phyloP scores from a whole-genome alignment of 73 alveolate genomes.

The Uronychia setigera region DNA sequence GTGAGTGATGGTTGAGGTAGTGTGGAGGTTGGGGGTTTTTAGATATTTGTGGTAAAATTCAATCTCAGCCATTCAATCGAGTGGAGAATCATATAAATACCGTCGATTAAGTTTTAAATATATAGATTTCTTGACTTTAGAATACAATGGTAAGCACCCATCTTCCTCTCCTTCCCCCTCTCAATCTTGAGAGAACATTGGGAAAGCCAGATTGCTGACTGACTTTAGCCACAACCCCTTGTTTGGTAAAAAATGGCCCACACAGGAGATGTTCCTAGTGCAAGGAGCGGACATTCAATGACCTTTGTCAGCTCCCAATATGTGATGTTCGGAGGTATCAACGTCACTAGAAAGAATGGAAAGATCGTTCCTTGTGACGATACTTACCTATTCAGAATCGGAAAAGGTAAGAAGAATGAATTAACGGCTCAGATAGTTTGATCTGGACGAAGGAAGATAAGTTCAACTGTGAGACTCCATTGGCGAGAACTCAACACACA shows the following conservation, averaged over 20 bases:
- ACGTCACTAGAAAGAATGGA: conserved; percentile 65
- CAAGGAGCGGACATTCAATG: conserved; percentile 90
- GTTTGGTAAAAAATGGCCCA: conserved; percentile 80
- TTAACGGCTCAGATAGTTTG: conserved; percentile 26
- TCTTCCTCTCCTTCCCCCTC: not conserved
- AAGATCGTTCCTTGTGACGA: conserved; percentile 72
- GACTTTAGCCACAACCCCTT: conserved; percentile 83
- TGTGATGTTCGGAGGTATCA: conserved; percentile 91
- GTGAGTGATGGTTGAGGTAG: too few relatives aligned
- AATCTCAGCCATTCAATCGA: not conserved
- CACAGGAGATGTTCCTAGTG: conserved; percentile 83
- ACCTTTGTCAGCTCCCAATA: conserved; percentile 67
- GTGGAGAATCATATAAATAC: not conserved
- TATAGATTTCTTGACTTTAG: not conserved
- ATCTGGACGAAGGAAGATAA: conserved; percentile 78
- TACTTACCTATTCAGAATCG: conserved; percentile 52
- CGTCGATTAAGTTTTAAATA: not conserved
- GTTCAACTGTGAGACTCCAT: conserved; percentile 69
- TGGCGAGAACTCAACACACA: conserved; percentile 84
- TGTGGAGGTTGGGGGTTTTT: too few relatives aligned
- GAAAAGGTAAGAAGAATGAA: conserved; percentile 61
- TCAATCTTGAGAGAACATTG: not conserved
- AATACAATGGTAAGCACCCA: conserved; percentile 12
- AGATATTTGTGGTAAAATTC: too few relatives aligned
- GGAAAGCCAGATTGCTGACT: not conserved